Percentiles rank a stretch among this genome's conserved stretches.
phyloP scores from a whole-genome alignment of 2,329 filamentous ascomycete genomes.

The Lizonia empirigonia region DNA sequence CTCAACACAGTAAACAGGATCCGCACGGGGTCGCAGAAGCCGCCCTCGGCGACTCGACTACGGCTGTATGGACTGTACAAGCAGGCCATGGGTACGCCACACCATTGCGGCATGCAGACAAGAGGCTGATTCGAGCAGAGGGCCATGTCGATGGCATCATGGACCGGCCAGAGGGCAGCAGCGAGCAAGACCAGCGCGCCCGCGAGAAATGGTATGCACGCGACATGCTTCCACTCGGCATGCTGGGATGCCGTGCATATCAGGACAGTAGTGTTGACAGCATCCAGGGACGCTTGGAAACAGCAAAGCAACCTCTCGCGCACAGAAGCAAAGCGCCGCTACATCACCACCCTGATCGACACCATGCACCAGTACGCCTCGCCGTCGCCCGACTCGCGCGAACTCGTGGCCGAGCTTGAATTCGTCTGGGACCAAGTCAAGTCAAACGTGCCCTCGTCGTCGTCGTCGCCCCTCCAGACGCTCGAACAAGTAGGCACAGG shows the following conservation, averaged over 20 bases:
- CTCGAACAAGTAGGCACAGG: constrained; percentile 43
- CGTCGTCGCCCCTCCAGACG: constrained; percentile 49
- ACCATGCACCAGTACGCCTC: constrained; percentile 97
- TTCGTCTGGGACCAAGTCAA: constrained; percentile 99
- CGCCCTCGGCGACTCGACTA: constrained; percentile 82
- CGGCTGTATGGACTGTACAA: constrained; percentile 98
- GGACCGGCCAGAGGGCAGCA: constrained; percentile 70
- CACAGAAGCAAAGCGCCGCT: constrained; percentile 91
- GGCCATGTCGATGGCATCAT: constrained; percentile 95
- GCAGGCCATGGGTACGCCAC: constrained; percentile 78
- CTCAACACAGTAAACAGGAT: constrained; percentile 99
- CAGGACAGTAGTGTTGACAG: constrained; percentile 6
- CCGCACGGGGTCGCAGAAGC: constrained; percentile 87
- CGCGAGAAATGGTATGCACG: constrained; percentile 68
- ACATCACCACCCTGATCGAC: constrained; percentile 91
- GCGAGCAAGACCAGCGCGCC: constrained; percentile 59
- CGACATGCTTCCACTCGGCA: constrained; percentile 9
- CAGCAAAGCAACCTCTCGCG: constrained; percentile 79
- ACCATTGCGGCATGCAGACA: neutral
- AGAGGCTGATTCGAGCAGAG: constrained; percentile 58
- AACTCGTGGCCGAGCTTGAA: constrained; percentile 92
- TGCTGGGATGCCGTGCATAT: constrained; percentile 8
- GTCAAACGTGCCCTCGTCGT: constrained; percentile 73
- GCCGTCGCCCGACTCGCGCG: constrained; percentile 79
- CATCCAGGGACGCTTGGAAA: constrained; percentile 85